phyloP scores from a whole-genome alignment of 2,329 filamentous ascomycete species.

The Lasiodiplodia citricola region DNA sequence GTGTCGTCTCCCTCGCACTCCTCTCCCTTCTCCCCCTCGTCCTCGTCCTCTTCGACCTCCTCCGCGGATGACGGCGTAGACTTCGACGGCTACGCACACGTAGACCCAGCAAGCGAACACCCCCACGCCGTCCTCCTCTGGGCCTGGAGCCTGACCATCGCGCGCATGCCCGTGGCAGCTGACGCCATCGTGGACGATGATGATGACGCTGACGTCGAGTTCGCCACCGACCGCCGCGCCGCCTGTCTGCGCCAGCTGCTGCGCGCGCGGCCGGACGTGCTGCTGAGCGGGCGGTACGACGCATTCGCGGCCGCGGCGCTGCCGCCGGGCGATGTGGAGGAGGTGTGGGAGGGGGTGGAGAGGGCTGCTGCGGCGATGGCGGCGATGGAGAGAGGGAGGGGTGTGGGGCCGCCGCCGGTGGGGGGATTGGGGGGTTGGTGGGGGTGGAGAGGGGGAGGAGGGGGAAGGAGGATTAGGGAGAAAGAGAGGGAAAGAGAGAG shows the following conservation, averaged over 20 bases:
- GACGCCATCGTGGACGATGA: no score
- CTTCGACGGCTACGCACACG: not conserved
- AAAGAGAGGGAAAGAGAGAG: not conserved
- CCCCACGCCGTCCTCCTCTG: conserved; percentile 17
- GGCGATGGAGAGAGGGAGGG: no score
- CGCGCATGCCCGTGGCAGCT: not conserved
- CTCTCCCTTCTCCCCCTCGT: no score
- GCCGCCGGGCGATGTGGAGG: not conserved
- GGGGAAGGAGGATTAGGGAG: no score
- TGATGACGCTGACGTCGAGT: not conserved
- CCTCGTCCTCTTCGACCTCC: no score
- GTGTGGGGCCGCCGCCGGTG: no score
- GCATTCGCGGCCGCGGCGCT: not conserved
- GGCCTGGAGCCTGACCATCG: conserved; percentile 14
- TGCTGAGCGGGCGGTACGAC: not conserved
- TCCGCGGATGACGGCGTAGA: not conserved
- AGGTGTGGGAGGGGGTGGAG: not conserved
- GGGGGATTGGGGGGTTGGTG: no score
- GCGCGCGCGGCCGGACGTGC: conserved; percentile 8
- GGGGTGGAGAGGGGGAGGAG: no score
- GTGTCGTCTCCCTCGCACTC: no score
- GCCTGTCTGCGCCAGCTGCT: conserved; percentile 7
- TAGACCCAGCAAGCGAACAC: not conserved
- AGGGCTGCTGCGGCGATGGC: not conserved
- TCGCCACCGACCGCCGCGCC: not conserved